Conservation (phyloP, 345 rosid genomes). For the Limnanthes douglasii region DNA sequence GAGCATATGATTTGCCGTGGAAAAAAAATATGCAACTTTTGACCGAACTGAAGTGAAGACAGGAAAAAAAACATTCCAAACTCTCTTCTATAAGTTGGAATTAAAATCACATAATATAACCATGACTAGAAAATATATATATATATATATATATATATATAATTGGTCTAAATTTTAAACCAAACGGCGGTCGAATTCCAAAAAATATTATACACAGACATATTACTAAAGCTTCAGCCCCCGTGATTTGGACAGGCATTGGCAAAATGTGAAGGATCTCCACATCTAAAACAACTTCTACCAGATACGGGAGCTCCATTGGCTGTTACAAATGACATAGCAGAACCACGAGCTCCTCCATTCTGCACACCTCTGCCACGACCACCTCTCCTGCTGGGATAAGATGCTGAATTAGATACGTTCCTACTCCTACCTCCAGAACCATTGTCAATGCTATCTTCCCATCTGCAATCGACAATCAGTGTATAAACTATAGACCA, state of each 20-base stretch:
- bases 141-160: no score
- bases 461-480: slow-evolving; percentile 54
- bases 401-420: slow-evolving; percentile 15
- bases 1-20: no score
- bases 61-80: no score
- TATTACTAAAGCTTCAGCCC: slow-evolving; percentile 19
- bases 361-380: slow-evolving; percentile 25
- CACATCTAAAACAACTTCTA: slow-evolving; percentile 69
- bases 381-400: slow-evolving; percentile 18
- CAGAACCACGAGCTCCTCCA: slow-evolving; percentile 15
- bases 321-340: slow-evolving; percentile 53
- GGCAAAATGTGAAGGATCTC: slow-evolving; percentile 94
- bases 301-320: slow-evolving; percentile 78
- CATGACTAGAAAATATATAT: no score
- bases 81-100: no score
- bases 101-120: no score
- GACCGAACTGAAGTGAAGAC: no score
- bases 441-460: slow-evolving; percentile 44
- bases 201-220: no score
- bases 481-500: not conserved
- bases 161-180: no score
- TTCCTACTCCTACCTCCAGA: slow-evolving; percentile 17
- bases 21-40: no score
- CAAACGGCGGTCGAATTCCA: no score
- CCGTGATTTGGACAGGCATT: slow-evolving; percentile 68